A percentile compares a stretch with the other conserved stretches of the same genome.
phyloP scores from a whole-genome alignment of 169 alveolate species.

The Eimeria sp. region DNA sequence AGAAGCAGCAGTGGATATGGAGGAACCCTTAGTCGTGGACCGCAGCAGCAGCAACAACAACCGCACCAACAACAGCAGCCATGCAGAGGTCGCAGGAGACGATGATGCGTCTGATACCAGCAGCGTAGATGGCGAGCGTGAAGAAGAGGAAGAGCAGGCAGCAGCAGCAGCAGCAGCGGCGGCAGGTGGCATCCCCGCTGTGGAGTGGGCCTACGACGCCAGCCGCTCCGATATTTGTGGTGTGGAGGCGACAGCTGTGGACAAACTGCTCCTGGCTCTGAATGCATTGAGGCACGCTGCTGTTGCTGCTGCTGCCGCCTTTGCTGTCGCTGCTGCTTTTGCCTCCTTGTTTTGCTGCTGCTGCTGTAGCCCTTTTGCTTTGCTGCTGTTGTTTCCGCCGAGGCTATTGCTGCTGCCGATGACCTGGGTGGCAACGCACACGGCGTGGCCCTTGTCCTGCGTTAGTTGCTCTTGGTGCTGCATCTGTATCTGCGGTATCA shows the following conservation, averaged over 20 bases:
- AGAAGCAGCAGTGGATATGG: not conserved
- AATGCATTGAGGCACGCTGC: constrained; percentile 4
- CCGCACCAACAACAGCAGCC: constrained; percentile 5
- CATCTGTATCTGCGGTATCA: not conserved
- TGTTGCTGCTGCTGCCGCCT: not conserved
- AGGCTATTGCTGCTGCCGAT: not conserved
- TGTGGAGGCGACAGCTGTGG: not conserved
- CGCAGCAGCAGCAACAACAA: constrained; percentile 16
- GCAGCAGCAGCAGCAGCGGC: constrained; percentile 66
- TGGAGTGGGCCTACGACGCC: constrained; percentile 10
- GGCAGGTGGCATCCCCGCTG: constrained; percentile 35
- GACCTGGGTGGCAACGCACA: not conserved
- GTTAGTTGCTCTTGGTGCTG: not conserved
- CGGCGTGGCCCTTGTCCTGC: not conserved
- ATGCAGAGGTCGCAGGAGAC: not conserved
- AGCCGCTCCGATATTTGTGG: constrained; percentile 33
- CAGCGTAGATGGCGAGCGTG: not conserved
- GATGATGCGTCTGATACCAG: not conserved
- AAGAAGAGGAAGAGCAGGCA: constrained; percentile 9
- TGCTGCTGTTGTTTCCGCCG: not conserved
- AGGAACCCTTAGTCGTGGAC: not conserved
- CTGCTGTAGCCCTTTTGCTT: not conserved
- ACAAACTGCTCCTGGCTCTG: constrained; percentile 6
- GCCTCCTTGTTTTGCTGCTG: not conserved
- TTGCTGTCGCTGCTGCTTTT: constrained; percentile 32